Evolutionary conservation across 805 yeast genomes (phyloP).

Genomic region (Yamadazyma nakazawae): DNA sequence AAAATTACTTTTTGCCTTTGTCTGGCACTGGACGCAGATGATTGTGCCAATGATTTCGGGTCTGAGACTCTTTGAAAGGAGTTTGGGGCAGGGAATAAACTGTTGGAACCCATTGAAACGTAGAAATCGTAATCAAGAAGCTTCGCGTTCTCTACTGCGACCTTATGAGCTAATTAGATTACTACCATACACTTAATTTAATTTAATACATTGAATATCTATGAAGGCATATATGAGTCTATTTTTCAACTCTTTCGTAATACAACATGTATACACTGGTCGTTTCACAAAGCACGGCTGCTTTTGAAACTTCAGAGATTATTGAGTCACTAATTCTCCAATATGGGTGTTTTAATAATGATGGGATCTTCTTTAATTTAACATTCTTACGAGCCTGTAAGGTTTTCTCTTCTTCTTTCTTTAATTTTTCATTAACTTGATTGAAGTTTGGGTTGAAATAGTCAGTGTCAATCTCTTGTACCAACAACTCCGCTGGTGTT

Average conservation of each 20-base stretch:
- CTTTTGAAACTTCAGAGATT: conserved; percentile 56
- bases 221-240: conserved; percentile 10
- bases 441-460: conserved; percentile 21
- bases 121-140: background rate
- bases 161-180: background rate
- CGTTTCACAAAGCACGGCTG: conserved; percentile 63
- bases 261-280: conserved; percentile 83
- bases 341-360: conserved; percentile 56
- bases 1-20: conserved; percentile 52
- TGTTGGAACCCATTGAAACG: conserved; percentile 1
- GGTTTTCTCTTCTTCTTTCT: background rate
- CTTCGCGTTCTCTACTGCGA: no score
- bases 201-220: conserved; percentile 1
- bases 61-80: conserved; percentile 34
- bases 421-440: conserved; percentile 10
- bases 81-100: conserved; percentile 30
- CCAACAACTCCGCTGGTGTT: conserved; percentile 41
- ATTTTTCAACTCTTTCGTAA: conserved; percentile 57
- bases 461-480: conserved; percentile 27
- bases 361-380: conserved; percentile 51
- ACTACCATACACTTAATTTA: background rate
- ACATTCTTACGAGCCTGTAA: conserved; percentile 17
- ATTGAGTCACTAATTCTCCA: conserved; percentile 86
- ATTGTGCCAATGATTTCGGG: conserved; percentile 8
- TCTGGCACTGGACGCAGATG: conserved; percentile 1